phyloP scores from a whole-genome alignment of 2,329 filamentous ascomycete genomes.

The Alternaria triticimaculans region DNA sequence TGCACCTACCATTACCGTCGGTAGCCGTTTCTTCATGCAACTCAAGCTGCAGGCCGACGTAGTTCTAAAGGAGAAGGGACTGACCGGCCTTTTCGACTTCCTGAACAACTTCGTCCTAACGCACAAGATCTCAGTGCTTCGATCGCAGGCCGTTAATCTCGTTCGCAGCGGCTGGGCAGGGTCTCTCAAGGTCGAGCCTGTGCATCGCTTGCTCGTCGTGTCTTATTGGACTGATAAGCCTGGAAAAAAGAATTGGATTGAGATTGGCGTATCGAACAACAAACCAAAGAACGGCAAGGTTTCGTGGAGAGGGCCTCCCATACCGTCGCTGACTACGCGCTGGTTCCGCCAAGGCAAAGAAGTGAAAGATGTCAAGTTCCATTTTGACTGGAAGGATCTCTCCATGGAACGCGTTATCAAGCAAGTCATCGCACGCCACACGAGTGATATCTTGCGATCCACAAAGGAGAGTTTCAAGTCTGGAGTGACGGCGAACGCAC shows the following conservation, averaged over 20 bases:
- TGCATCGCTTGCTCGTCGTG: slow-evolving; percentile 82
- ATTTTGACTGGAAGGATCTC: slow-evolving; percentile 70
- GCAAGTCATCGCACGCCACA: slow-evolving; percentile 76
- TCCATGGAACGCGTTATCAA: slow-evolving; percentile 78
- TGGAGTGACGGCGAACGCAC: slow-evolving; percentile 65
- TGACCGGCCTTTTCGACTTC: slow-evolving; percentile 82
- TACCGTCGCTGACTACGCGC: slow-evolving; percentile 63
- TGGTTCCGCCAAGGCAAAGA: slow-evolving; percentile 89
- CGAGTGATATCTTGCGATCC: slow-evolving; percentile 71
- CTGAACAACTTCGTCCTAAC: slow-evolving; percentile 88
- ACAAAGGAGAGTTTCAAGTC: slow-evolving; percentile 63
- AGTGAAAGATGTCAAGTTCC: slow-evolving; percentile 70
- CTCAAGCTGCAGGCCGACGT: slow-evolving; percentile 77
- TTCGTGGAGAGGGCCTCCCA: slow-evolving; percentile 43
- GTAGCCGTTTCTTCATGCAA: slow-evolving; percentile 64
- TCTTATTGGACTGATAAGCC: slow-evolving; percentile 85
- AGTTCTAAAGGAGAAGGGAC: slow-evolving; percentile 70
- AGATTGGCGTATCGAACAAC: slow-evolving; percentile 80
- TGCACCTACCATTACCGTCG: slow-evolving; percentile 64
- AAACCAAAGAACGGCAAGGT: slow-evolving; percentile 45
- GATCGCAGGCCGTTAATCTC: slow-evolving; percentile 76
- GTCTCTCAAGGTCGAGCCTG: slow-evolving; percentile 75
- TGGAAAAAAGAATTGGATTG: slow-evolving; percentile 85
- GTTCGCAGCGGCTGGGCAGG: slow-evolving; percentile 77
- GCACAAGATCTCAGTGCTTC: slow-evolving; percentile 84